A percentile compares a stretch with the other conserved stretches of the same genome.
These are phyloP conservation scores for Veloboletus limbatus DNA, from an alignment of 1,284 basidiomycete species.

Conservation along the genomic window DNA sequence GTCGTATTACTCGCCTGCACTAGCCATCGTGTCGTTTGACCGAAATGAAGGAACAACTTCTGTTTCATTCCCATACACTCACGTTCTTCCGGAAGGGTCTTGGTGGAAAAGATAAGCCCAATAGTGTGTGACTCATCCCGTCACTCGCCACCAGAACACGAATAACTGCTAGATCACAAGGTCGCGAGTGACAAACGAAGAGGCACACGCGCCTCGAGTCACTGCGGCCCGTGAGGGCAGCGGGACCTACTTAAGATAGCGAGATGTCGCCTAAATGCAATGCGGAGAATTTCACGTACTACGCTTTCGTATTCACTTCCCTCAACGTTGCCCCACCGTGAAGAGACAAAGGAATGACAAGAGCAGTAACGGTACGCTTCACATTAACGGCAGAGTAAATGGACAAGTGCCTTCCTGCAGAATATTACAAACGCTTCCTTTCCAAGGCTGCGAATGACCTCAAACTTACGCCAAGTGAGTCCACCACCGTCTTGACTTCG, in stretches of 20 bases:
- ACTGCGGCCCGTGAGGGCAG: too few species aligned
- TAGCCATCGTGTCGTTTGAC: slow-evolving; percentile 2
- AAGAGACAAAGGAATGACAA: slow-evolving; percentile 1
- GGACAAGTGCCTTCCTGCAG: background rate
- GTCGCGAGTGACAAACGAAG: background rate
- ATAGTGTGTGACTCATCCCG: background rate
- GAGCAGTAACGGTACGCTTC: slow-evolving; percentile 1
- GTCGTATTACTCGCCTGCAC: slow-evolving; percentile 17
- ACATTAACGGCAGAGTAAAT: background rate
- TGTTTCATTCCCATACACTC: background rate
- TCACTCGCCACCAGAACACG: background rate
- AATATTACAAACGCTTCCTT: slow-evolving; percentile 2
- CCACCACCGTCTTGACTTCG: background rate
- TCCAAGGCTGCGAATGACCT: background rate
- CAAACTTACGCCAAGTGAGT: background rate
- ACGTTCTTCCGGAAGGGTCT: slow-evolving; percentile 1
- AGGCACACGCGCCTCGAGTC: background rate
- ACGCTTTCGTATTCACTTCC: background rate
- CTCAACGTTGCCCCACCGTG: background rate
- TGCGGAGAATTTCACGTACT: background rate
- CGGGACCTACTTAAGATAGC: background rate
- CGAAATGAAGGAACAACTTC: slow-evolving; percentile 1
- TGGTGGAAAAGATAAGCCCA: slow-evolving; percentile 1
- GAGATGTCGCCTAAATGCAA: background rate
- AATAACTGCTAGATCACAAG: background rate